Evolutionary conservation across 169 alveolate genomes (phyloP).

Genomic region (Cytauxzoon felis): DNA sequence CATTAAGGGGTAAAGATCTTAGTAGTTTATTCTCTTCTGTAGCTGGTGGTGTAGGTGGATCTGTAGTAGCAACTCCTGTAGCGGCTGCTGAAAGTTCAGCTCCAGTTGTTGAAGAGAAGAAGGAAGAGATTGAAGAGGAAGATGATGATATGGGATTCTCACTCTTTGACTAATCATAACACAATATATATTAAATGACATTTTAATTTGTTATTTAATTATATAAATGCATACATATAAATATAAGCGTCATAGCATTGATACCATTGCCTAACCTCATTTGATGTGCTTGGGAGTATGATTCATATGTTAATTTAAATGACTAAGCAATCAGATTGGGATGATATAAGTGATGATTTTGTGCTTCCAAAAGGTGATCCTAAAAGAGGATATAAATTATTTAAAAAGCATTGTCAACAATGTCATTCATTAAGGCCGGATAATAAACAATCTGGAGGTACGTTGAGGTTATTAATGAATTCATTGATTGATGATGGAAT

Average conservation of each 20-base stretch:
- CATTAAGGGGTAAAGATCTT: slow-evolving; percentile 82
- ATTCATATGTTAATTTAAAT: neutral
- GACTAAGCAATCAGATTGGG: slow-evolving; percentile 37
- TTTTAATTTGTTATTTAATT: neutral
- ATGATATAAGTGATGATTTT: slow-evolving; percentile 67
- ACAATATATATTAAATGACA: neutral
- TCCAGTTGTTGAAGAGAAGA: slow-evolving; percentile 45
- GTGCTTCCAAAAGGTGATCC: slow-evolving; percentile 76
- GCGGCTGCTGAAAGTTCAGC: slow-evolving; percentile 47
- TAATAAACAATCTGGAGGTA: slow-evolving; percentile 68
- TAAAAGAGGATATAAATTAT: slow-evolving; percentile 73
- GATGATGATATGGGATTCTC: slow-evolving; percentile 71
- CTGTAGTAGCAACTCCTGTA: slow-evolving; percentile 40
- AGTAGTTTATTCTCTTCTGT: slow-evolving; percentile 53
- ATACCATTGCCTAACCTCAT: too few species aligned
- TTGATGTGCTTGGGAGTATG: too few species aligned
- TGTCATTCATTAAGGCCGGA: slow-evolving; percentile 82
- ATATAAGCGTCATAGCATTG: neutral
- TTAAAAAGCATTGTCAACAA: slow-evolving; percentile 81
- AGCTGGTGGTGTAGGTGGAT: slow-evolving; percentile 44
- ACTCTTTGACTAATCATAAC: slow-evolving; percentile 53
- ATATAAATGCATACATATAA: neutral
- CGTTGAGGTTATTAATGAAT: too few species aligned
- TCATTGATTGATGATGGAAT: neutral
- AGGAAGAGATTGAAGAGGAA: slow-evolving; percentile 43